These are phyloP conservation scores for Leishmania guyanensis DNA, from an alignment of 208 protist genomes.

Conservation along the genomic window DNA sequence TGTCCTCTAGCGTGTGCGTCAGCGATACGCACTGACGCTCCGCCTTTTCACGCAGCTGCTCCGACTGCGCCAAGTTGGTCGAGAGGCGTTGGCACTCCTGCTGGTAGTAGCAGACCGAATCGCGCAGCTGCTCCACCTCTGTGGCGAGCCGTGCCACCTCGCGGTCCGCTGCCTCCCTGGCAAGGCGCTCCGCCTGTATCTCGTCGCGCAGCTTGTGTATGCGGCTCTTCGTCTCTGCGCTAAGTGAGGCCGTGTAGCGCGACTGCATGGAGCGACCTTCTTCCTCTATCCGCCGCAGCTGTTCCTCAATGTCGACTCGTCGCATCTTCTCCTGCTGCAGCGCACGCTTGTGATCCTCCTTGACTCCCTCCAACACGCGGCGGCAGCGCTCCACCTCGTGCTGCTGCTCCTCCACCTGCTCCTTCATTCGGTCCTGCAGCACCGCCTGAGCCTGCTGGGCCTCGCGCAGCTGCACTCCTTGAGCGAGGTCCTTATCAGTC, in stretches of 20 bases:
- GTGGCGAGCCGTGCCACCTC: constrained; percentile 22
- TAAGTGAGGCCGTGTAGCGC: constrained; percentile 16
- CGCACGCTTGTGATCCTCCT: constrained; percentile 34
- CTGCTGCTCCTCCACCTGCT: constrained; percentile 29
- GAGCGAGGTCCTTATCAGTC: constrained; percentile 33
- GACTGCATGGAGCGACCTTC: constrained; percentile 13
- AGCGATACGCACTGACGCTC: constrained; percentile 43
- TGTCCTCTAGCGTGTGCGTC: constrained; percentile 43
- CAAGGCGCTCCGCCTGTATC: constrained; percentile 26
- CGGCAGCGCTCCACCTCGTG: constrained; percentile 34
- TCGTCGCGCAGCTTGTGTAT: constrained; percentile 38
- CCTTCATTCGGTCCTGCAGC: constrained; percentile 38
- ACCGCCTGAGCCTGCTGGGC: constrained; percentile 38
- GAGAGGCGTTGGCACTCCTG: constrained; percentile 25
- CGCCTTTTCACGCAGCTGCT: constrained; percentile 32
- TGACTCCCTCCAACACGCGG: constrained; percentile 22
- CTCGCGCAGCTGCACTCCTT: constrained; percentile 38
- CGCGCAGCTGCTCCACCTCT: constrained; percentile 29
- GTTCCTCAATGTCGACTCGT: constrained; percentile 31
- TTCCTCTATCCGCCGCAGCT: constrained; percentile 21
- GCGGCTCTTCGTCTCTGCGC: constrained; percentile 31
- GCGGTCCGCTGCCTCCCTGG: constrained; percentile 22
- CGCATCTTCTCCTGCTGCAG: constrained; percentile 34
- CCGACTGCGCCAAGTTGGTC: constrained; percentile 23
- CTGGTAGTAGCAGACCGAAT: constrained; percentile 37